These are phyloP conservation scores for Atractiella rhizophila DNA, from an alignment of 768 basidiomycete genomes.

Conservation along the genomic window DNA sequence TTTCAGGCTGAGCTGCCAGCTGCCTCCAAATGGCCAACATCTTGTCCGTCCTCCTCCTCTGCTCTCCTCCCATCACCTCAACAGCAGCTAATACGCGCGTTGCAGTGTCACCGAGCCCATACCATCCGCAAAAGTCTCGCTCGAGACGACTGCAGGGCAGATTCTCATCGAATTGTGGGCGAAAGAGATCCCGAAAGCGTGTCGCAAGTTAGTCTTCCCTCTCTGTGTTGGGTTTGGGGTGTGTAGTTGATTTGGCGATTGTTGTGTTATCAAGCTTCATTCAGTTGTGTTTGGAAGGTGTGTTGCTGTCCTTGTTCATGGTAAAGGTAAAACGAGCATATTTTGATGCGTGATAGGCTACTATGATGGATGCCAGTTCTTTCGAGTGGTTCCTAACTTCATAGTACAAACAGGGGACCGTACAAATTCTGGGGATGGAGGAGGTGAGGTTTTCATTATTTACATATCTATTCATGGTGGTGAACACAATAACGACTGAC, in stretches of 20 bases:
- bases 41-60: no score
- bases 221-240: no score
- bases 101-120: conserved; percentile 2
- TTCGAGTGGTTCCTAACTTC: conserved; percentile 75
- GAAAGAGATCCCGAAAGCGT: conserved; percentile 80
- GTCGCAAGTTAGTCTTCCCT: conserved; percentile 26
- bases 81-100: no score
- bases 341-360: no score
- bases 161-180: conserved; percentile 15
- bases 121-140: conserved; percentile 1
- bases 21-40: no score
- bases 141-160: conserved; percentile 11
- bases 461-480: background rate
- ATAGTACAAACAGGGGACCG: conserved; percentile 85
- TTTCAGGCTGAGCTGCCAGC: no score
- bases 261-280: conserved; percentile 4
- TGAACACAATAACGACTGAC: background rate
- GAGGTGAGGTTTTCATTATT: conserved; percentile 37
- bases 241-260: no score
- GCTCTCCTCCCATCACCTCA: no score
- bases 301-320: conserved; percentile 24
- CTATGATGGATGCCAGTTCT: conserved; percentile 86
- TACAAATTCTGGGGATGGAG: conserved; percentile 69
- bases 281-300: conserved; percentile 15
- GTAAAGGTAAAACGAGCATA: no score